Conservation (phyloP, 495 filamentous ascomycete genomes). For the Jackrogersella multiformis region DNA sequence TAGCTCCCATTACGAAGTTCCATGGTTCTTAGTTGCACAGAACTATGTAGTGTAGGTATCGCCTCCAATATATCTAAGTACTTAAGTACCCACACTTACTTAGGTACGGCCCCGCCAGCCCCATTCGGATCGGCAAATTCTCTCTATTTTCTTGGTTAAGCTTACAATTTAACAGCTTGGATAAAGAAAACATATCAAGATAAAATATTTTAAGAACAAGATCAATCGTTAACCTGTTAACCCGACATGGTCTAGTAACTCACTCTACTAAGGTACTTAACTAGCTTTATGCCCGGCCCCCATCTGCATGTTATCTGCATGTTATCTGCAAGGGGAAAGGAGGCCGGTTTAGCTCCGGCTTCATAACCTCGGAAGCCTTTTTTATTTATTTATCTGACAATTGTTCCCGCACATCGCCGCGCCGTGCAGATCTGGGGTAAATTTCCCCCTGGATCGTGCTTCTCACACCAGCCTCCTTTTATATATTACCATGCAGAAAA, state of each 20-base stretch:
- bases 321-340: conserved; percentile 28
- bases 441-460: conserved; percentile 8
- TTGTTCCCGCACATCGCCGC: conserved; percentile 17
- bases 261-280: background rate
- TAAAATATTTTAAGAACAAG: conserved; percentile 1
- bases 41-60: no score
- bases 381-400: no score
- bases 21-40: conserved; percentile 6
- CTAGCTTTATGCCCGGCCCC: background rate
- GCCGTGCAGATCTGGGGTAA: conserved; percentile 35
- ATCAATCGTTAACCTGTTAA: background rate
- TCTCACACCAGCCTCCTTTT: conserved; percentile 5
- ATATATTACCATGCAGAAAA: background rate
- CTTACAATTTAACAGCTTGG: conserved; percentile 7
- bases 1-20: background rate
- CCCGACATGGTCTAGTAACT: background rate
- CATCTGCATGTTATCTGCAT: background rate
- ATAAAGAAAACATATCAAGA: conserved; percentile 8
- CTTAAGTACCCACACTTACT: background rate
- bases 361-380: background rate
- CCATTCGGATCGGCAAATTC: conserved; percentile 32
- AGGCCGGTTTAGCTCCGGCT: background rate
- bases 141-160: conserved; percentile 18
- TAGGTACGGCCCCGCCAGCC: conserved; percentile 13
- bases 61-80: no score